Conservation (phyloP, 345 rosid genomes). For the Sonneratia alba region DNA sequence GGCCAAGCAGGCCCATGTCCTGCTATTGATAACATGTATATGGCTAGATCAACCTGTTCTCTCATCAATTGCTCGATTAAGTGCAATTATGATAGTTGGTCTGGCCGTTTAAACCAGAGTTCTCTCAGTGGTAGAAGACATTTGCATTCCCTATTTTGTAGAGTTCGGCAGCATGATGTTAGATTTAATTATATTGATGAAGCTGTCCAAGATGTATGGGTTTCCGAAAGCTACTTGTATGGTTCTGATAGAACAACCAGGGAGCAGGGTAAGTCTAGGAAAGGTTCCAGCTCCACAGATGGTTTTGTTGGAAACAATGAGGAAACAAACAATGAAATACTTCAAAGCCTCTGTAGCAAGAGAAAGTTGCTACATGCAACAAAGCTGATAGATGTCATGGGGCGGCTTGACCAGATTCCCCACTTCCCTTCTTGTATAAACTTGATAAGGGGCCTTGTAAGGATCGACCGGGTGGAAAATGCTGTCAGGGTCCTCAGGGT, state of each 20-base stretch:
- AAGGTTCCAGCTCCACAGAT: too few species aligned
- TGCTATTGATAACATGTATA: not conserved
- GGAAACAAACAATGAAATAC: too few species aligned
- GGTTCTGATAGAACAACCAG: too few species aligned
- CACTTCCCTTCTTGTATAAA: slow-evolving; percentile 56
- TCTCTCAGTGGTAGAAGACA: not conserved
- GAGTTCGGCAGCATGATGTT: not conserved
- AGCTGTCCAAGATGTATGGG: too few species aligned
- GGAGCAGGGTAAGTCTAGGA: not conserved
- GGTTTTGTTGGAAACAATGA: too few species aligned
- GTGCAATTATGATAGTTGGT: not conserved
- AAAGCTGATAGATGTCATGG: slow-evolving; percentile 27
- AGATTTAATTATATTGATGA: not conserved
- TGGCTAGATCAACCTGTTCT: not conserved
- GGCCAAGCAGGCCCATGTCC: not conserved
- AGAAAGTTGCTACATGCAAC: too few species aligned
- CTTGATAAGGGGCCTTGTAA: slow-evolving; percentile 25
- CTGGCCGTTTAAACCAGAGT: not conserved
- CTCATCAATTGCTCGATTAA: not conserved
- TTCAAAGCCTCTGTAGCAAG: too few species aligned
- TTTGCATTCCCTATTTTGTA: not conserved
- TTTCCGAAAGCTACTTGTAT: too few species aligned
- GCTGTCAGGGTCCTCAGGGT: too few species aligned
- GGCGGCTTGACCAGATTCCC: slow-evolving; percentile 66
- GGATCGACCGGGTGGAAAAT: too few species aligned